A percentile compares a stretch with the other conserved stretches of the same genome.
phyloP scores from a whole-genome alignment of 768 basidiomycete genomes.

The Pseudohyphozyma bogoriensis region DNA sequence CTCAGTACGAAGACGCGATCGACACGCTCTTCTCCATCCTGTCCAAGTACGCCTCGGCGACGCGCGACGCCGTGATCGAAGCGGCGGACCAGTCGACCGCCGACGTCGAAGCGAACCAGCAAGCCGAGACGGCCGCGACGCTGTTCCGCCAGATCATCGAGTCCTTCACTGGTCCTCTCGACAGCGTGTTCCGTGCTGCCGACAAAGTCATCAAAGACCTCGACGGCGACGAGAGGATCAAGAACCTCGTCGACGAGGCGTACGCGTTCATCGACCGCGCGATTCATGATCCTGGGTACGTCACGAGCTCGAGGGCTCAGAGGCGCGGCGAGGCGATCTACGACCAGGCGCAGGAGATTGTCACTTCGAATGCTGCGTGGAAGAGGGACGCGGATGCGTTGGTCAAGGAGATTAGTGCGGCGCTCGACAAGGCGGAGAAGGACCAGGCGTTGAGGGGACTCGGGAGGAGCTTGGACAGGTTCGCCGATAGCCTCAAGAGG shows the following conservation, averaged over 20 bases:
- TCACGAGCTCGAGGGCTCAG: slow-evolving; percentile 38
- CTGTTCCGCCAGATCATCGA: slow-evolving; percentile 40
- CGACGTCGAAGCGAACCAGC: slow-evolving; percentile 35
- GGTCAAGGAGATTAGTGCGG: slow-evolving; percentile 32
- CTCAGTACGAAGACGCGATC: slow-evolving; percentile 38
- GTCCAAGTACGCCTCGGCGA: slow-evolving; percentile 41
- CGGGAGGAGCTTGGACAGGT: slow-evolving; percentile 38
- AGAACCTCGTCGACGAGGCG: slow-evolving; percentile 37
- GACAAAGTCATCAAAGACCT: slow-evolving; percentile 38
- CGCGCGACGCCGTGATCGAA: slow-evolving; percentile 35
- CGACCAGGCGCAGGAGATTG: slow-evolving; percentile 39
- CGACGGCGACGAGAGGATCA: slow-evolving; percentile 38
- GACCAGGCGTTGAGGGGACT: slow-evolving; percentile 38
- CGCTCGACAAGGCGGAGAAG: slow-evolving; percentile 27
- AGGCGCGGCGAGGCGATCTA: slow-evolving; percentile 38
- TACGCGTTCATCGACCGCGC: slow-evolving; percentile 36
- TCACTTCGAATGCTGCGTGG: slow-evolving; percentile 35
- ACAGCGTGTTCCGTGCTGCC: slow-evolving; percentile 35
- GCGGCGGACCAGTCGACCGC: slow-evolving; percentile 26
- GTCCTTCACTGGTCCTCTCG: slow-evolving; percentile 37
- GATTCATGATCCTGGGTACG: slow-evolving; percentile 40
- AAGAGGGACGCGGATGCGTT: slow-evolving; percentile 37
- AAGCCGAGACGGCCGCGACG: slow-evolving; percentile 38
- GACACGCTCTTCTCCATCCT: slow-evolving; percentile 37
- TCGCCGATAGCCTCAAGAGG: slow-evolving; percentile 35